These are phyloP conservation scores for Musa beccarii DNA, from an alignment of 176 grass and related monocot genomes.

Conservation along the genomic window DNA sequence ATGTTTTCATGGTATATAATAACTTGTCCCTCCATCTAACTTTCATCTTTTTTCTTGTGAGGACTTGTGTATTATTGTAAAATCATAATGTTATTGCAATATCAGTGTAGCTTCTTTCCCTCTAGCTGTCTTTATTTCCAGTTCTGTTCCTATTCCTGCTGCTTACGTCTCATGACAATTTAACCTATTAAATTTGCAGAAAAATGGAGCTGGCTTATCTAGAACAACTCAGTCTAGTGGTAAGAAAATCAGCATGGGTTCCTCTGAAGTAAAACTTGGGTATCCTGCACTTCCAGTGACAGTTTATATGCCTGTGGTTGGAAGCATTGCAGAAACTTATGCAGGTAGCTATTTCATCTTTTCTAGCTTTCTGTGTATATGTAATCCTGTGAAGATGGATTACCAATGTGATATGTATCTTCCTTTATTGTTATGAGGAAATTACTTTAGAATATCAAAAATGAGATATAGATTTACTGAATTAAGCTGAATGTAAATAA, in stretches of 20 bases:
- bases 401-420: neutral
- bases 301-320: conserved; percentile 37
- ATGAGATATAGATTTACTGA: too few species aligned
- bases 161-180: neutral
- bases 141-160: neutral
- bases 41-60: too few species aligned
- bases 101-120: neutral
- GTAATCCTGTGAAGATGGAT: neutral
- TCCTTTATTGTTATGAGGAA: neutral
- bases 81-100: too few species aligned
- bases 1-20: too few species aligned
- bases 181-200: conserved; percentile 22
- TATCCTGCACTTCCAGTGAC: conserved; percentile 51
- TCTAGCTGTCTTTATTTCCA: neutral
- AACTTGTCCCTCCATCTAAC: too few species aligned
- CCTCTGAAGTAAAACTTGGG: conserved; percentile 30
- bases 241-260: conserved; percentile 17
- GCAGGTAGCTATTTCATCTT: conserved; percentile 32
- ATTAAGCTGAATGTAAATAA: too few species aligned
- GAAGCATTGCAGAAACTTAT: conserved; percentile 24
- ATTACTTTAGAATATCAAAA: neutral
- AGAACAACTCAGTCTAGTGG: conserved; percentile 1
- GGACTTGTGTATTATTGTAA: too few species aligned
- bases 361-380: neutral
- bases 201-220: conserved; percentile 9